Conservation (phyloP, 1,284 basidiomycete genomes). For the Ceratobasidium sp. region DNA sequence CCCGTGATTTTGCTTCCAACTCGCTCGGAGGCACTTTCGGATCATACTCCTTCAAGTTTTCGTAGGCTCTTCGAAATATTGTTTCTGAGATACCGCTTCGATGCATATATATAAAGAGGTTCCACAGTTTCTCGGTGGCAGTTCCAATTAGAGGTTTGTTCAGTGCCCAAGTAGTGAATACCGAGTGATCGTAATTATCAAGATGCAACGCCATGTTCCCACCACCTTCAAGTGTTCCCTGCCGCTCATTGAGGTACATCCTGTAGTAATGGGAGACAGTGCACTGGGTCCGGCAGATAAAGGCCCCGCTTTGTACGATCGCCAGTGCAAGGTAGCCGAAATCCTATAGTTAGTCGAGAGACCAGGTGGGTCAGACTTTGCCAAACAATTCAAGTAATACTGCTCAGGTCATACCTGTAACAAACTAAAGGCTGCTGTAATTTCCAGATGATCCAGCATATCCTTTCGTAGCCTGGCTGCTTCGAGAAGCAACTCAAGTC, state of each 20-base stretch:
- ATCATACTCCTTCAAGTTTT: neutral
- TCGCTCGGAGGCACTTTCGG: neutral
- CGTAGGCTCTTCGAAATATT: constrained; percentile 5
- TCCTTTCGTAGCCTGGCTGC: neutral
- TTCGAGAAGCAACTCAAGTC: neutral
- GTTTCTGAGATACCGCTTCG: neutral
- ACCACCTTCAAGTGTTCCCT: neutral
- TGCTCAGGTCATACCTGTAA: neutral
- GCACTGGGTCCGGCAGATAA: neutral
- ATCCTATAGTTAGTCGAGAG: neutral
- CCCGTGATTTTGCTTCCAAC: neutral
- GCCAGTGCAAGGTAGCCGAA: constrained; percentile 22
- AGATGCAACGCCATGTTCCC: too few species aligned
- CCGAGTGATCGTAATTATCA: constrained; percentile 17
- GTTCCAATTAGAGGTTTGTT: neutral
- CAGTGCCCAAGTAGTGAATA: constrained; percentile 4
- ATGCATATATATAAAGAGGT: neutral
- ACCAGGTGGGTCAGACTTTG: neutral
- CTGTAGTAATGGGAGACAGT: neutral
- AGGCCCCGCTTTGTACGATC: constrained; percentile 25
- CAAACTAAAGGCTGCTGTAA: neutral
- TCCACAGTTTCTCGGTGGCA: neutral
- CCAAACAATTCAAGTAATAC: neutral
- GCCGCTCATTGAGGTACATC: neutral
- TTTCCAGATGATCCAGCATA: neutral